Evolutionary conservation across 257 asterid genomes (phyloP).

Genomic region (Ilex aquifolium): DNA sequence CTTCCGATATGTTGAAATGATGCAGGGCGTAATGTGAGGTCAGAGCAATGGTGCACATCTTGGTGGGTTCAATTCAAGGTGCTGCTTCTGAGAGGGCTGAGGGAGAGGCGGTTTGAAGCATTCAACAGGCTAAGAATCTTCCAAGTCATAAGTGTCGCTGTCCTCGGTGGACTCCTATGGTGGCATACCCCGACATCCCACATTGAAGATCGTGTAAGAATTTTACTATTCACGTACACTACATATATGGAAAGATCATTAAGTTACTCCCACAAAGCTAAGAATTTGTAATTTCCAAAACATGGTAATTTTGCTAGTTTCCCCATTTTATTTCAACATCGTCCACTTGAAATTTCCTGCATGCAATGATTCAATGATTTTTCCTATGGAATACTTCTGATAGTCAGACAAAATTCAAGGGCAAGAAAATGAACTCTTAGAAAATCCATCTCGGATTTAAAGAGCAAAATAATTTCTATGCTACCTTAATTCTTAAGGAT

Average conservation of each 20-base stretch:
- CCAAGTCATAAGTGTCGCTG: slow-evolving; percentile 90
- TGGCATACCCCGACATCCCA: slow-evolving; percentile 97
- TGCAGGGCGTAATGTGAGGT: slow-evolving; percentile 43
- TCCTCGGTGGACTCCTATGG: slow-evolving; percentile 92
- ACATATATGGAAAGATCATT: background rate
- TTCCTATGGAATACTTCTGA: no score
- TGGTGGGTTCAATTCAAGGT: slow-evolving; percentile 87
- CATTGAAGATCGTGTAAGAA: slow-evolving; percentile 83
- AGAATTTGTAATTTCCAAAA: no score
- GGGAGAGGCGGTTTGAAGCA: slow-evolving; percentile 81
- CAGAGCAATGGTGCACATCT: slow-evolving; percentile 84
- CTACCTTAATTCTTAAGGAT: no score
- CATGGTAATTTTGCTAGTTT: no score
- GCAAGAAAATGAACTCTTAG: no score
- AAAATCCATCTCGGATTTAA: no score
- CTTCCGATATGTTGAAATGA: slow-evolving; percentile 9
- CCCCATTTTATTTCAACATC: no score
- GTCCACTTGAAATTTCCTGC: no score
- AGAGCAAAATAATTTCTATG: no score
- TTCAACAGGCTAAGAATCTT: slow-evolving; percentile 82
- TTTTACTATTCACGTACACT: background rate
- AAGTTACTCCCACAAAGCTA: no score
- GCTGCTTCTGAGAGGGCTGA: slow-evolving; percentile 74
- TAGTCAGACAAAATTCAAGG: no score
- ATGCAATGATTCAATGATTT: no score